Conservation (phyloP, 2,329 filamentous ascomycete genomes). For the Thelonectria rubi region DNA sequence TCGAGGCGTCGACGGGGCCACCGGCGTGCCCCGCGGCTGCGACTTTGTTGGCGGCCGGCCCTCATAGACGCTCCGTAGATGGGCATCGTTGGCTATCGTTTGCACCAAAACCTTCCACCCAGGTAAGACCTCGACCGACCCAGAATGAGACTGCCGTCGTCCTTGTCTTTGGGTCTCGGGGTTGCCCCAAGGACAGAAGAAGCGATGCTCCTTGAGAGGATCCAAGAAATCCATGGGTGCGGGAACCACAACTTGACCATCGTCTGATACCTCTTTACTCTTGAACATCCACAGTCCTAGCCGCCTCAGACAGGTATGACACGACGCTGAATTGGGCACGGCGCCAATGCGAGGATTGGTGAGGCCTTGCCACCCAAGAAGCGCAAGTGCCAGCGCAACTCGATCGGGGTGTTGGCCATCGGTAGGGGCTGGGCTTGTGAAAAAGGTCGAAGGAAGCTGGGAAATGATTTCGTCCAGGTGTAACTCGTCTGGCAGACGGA, state of each 20-base stretch:
- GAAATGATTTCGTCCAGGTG: constrained; percentile 59
- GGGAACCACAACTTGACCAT: constrained; percentile 62
- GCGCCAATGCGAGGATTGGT: constrained; percentile 63
- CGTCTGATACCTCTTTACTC: constrained; percentile 71
- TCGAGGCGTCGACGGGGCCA: constrained; percentile 36
- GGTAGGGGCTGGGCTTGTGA: constrained; percentile 53
- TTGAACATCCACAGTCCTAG: constrained; percentile 95
- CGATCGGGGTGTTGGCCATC: constrained; percentile 57
- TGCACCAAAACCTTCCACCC: constrained; percentile 66
- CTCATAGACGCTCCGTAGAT: constrained; percentile 55
- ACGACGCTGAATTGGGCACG: constrained; percentile 78
- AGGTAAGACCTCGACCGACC: constrained; percentile 48
- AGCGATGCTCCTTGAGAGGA: constrained; percentile 76
- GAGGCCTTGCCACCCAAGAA: constrained; percentile 80
- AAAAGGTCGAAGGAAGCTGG: constrained; percentile 65
- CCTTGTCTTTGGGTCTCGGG: constrained; percentile 64
- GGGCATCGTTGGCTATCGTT: constrained; percentile 67
- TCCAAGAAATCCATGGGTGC: constrained; percentile 74
- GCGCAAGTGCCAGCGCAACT: constrained; percentile 72
- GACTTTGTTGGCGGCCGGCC: constrained; percentile 38
- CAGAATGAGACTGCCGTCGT: constrained; percentile 46
- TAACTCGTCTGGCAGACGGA: constrained; percentile 64
- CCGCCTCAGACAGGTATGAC: constrained; percentile 85
- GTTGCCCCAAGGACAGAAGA: constrained; percentile 86
- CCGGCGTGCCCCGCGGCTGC: constrained; percentile 25